These are phyloP conservation scores for Pseudogymnoascus destructans DNA, from an alignment of 2,329 filamentous ascomycete species.

Conservation along the genomic window DNA sequence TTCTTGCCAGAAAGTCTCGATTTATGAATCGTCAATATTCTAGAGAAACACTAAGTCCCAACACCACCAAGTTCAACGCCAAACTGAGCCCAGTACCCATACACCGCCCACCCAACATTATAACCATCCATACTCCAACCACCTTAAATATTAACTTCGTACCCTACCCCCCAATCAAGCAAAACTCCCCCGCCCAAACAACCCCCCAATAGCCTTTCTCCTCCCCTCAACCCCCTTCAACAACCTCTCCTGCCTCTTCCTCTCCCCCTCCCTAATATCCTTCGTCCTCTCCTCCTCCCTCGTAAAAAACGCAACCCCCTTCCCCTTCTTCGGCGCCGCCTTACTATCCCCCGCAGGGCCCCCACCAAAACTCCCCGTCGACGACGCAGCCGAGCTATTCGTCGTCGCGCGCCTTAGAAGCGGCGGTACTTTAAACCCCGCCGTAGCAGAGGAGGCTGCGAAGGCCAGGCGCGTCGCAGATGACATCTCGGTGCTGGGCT, in stretches of 20 bases:
- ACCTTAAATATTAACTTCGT: not conserved
- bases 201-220: conserved; percentile 41
- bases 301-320: conserved; percentile 47
- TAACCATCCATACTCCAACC: not conserved
- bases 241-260: conserved; percentile 44
- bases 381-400: conserved; percentile 34
- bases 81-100: not conserved
- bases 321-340: conserved; percentile 43
- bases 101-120: not conserved
- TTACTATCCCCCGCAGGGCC: conserved; percentile 26
- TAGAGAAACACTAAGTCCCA: not conserved
- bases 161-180: conserved; percentile 16
- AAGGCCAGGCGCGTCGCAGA: conserved; percentile 42
- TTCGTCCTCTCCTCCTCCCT: conserved; percentile 45
- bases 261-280: conserved; percentile 42
- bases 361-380: conserved; percentile 23
- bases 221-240: conserved; percentile 44
- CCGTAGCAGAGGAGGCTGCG: conserved; percentile 27
- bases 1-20: not conserved
- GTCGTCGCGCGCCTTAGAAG: conserved; percentile 64
- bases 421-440: conserved; percentile 53
- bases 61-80: not conserved
- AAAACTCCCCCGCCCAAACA: conserved; percentile 45
- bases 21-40: conserved; percentile 24
- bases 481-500: conserved; percentile 30